phyloP scores from a whole-genome alignment of 2,329 filamentous ascomycete species.

The Epichloe gansuensis region DNA sequence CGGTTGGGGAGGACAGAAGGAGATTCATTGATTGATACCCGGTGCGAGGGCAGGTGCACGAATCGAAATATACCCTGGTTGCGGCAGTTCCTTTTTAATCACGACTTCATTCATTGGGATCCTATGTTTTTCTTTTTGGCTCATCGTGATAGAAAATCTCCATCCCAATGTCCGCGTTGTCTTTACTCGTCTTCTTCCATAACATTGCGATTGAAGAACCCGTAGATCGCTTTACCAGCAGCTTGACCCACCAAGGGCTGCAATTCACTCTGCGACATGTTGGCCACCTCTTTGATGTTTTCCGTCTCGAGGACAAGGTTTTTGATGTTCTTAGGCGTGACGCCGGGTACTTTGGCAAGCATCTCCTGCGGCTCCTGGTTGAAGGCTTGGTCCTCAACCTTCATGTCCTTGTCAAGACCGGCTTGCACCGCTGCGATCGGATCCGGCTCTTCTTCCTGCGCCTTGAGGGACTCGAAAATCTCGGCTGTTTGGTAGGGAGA shows the following conservation, averaged over 20 bases:
- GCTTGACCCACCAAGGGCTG: conserved; percentile 65
- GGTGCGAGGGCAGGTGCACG: not conserved
- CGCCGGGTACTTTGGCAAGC: conserved; percentile 71
- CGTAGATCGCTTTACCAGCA: conserved; percentile 57
- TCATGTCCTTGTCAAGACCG: conserved; percentile 49
- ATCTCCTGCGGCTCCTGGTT: conserved; percentile 85
- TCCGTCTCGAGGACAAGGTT: conserved; percentile 60
- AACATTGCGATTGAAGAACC: conserved; percentile 64
- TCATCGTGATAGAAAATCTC: not conserved
- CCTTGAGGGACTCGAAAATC: conserved; percentile 90
- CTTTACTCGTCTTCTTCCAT: conserved; percentile 35
- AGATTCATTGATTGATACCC: conserved; percentile 2
- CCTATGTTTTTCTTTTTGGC: not conserved
- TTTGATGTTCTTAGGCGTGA: conserved; percentile 67
- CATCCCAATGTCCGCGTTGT: not conserved
- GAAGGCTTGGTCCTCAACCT: conserved; percentile 58
- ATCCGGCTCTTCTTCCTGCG: conserved; percentile 80
- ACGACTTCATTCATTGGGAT: conserved; percentile 6
- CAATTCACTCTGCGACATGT: conserved; percentile 67
- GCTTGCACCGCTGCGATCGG: conserved; percentile 75
- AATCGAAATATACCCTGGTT: conserved; percentile 5
- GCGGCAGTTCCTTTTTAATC: not conserved
- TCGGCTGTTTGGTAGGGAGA: conserved; percentile 93
- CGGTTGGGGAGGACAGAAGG: not conserved
- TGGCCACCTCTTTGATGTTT: conserved; percentile 72